These are phyloP conservation scores for Oenanthe sinensis DNA, from an alignment of 129 eudicot species.

Conservation along the genomic window DNA sequence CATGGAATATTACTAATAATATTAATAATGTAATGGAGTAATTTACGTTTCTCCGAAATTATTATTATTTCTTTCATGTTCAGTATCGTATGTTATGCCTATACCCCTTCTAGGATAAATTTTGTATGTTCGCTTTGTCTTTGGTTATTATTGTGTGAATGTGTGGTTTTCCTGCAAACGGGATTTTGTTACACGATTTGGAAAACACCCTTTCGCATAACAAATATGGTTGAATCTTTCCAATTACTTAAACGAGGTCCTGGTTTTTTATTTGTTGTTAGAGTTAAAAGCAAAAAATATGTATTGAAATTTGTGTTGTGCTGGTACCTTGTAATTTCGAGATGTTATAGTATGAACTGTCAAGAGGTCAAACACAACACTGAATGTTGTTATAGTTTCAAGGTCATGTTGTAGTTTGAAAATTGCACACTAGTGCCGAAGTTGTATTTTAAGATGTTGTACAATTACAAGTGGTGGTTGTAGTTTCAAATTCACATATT, in stretches of 20 bases:
- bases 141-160: no score
- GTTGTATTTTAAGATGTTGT: not conserved
- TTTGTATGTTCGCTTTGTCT: no score
- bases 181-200: not conserved
- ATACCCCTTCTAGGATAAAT: no score
- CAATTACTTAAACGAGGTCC: not conserved
- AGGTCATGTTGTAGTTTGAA: not conserved
- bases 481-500: no score
- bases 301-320: not conserved
- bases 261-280: not conserved
- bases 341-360: not conserved
- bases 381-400: no score
- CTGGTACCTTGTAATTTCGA: not conserved
- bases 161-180: no score
- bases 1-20: not conserved
- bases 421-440: not conserved
- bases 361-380: not conserved
- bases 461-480: no score
- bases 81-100: no score
- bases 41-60: not conserved
- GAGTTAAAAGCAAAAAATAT: not conserved
- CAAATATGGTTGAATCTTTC: not conserved
- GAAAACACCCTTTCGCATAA: not conserved
- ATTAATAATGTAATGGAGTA: no score
- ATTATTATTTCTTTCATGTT: not conserved